Evolutionary conservation across 1,284 basidiomycete genomes (phyloP).

Genomic region (Pyrrhoderma lamaoense): DNA sequence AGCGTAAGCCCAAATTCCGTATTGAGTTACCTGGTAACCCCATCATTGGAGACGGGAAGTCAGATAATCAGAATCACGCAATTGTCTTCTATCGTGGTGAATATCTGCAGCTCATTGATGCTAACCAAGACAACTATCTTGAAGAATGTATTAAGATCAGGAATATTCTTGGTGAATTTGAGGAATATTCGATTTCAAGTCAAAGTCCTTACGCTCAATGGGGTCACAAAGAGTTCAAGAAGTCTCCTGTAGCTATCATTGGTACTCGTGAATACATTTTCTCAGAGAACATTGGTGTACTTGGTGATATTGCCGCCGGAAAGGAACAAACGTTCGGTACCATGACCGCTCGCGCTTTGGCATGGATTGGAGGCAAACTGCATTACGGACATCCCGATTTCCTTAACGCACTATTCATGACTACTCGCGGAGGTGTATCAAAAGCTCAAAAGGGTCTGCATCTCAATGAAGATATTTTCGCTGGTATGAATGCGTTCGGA

Average conservation of each 20-base stretch:
- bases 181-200: slow-evolving; percentile 86
- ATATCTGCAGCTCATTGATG: slow-evolving; percentile 98
- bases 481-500: slow-evolving; percentile 98
- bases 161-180: slow-evolving; percentile 96
- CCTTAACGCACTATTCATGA: slow-evolving; percentile 98
- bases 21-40: slow-evolving; percentile 98
- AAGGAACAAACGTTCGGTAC: slow-evolving; percentile 99
- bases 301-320: slow-evolving; percentile 98
- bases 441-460: slow-evolving; percentile 99
- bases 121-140: slow-evolving; percentile 99
- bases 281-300: slow-evolving; percentile 99
- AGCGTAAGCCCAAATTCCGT: slow-evolving; percentile 95
- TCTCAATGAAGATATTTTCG: slow-evolving; percentile 99
- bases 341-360: slow-evolving; percentile 90
- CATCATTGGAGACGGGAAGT: slow-evolving; percentile 99
- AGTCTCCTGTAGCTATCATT: slow-evolving; percentile 92
- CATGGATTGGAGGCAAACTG: slow-evolving; percentile 97
- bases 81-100: slow-evolving; percentile 99
- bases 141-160: slow-evolving; percentile 99
- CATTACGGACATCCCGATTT: slow-evolving; percentile 99
- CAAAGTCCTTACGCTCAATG: slow-evolving; percentile 94
- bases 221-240: slow-evolving; percentile 88
- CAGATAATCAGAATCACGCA: slow-evolving; percentile 99
- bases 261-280: slow-evolving; percentile 99
- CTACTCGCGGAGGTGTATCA: slow-evolving; percentile 95